phyloP scores from a whole-genome alignment of 2,329 filamentous ascomycete genomes.

The Penicillium sp. region DNA sequence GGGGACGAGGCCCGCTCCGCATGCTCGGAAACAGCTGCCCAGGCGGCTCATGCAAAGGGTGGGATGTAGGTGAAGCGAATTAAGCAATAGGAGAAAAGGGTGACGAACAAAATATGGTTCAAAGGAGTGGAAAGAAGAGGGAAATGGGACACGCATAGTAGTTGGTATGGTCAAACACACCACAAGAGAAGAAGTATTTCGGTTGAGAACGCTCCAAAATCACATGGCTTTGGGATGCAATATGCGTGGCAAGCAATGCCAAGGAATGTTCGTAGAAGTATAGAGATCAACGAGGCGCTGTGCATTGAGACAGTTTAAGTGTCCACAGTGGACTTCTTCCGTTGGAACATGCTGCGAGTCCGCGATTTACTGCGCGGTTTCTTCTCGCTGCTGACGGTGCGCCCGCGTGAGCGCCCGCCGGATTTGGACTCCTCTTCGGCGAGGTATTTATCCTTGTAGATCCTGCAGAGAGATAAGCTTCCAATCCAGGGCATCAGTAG shows the following conservation, averaged over 20 bases:
- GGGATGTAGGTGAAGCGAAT: constrained; percentile 13
- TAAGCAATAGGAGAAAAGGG: constrained; percentile 17
- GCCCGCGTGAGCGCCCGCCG: constrained; percentile 31
- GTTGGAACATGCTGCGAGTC: constrained; percentile 69
- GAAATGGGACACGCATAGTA: constrained; percentile 7
- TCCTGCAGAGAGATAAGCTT: constrained; percentile 56
- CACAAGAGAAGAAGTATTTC: constrained; percentile 10
- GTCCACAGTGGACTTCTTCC: constrained; percentile 49
- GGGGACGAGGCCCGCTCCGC: constrained; percentile 4
- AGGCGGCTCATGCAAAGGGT: constrained; percentile 22
- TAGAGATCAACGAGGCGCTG: constrained; percentile 5
- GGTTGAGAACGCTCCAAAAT: constrained; percentile 21
- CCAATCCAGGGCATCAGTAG: not conserved
- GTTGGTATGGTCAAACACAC: constrained; percentile 8
- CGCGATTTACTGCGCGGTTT: constrained; percentile 73
- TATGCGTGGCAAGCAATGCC: constrained; percentile 8
- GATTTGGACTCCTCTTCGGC: constrained; percentile 66
- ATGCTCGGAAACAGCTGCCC: constrained; percentile 25
- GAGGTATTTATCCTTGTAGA: constrained; percentile 91
- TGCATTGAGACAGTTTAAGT: constrained; percentile 18
- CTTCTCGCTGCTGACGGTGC: constrained; percentile 52
- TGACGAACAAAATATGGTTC: constrained; percentile 12
- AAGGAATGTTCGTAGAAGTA: constrained; percentile 2
- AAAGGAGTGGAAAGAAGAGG: constrained; percentile 6
- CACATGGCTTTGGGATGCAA: constrained; percentile 20